Conservation (phyloP, 345 rosid genomes). For the Xanthoceras sorbifolium region DNA sequence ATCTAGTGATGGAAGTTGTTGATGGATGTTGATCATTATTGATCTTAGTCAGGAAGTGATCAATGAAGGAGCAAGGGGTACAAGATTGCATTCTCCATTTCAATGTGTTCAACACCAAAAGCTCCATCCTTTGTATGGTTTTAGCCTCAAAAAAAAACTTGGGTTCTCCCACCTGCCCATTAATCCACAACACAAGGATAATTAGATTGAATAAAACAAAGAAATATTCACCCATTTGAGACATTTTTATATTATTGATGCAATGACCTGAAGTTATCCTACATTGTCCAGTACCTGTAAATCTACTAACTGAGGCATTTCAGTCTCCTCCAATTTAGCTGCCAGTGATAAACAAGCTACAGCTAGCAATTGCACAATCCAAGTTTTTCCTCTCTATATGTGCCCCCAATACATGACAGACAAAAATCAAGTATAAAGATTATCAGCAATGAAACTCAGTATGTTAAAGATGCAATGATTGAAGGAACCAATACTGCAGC, state of each 20-base stretch:
- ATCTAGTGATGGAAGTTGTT: conserved; percentile 31
- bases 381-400: conserved; percentile 53
- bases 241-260: not conserved
- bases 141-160: conserved; percentile 51
- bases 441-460: not conserved
- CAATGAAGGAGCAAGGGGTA: conserved; percentile 62
- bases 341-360: conserved; percentile 78
- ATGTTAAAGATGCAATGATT: not conserved
- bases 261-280: not conserved
- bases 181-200: conserved; percentile 12
- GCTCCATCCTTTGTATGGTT: conserved; percentile 74
- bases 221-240: conserved; percentile 3
- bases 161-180: conserved; percentile 53
- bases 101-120: conserved; percentile 52
- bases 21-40: conserved; percentile 41
- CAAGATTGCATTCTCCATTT: conserved; percentile 62
- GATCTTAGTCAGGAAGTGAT: conserved; percentile 48
- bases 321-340: conserved; percentile 66
- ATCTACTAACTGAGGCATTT: conserved; percentile 50
- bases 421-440: not conserved
- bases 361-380: conserved; percentile 62
- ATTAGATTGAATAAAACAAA: conserved; percentile 4
- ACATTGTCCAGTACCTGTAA: conserved; percentile 49
- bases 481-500: not conserved
- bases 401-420: conserved; percentile 1